phyloP scores from a whole-genome alignment of 2,329 filamentous ascomycete genomes.

The Fonsecaea erecta region DNA sequence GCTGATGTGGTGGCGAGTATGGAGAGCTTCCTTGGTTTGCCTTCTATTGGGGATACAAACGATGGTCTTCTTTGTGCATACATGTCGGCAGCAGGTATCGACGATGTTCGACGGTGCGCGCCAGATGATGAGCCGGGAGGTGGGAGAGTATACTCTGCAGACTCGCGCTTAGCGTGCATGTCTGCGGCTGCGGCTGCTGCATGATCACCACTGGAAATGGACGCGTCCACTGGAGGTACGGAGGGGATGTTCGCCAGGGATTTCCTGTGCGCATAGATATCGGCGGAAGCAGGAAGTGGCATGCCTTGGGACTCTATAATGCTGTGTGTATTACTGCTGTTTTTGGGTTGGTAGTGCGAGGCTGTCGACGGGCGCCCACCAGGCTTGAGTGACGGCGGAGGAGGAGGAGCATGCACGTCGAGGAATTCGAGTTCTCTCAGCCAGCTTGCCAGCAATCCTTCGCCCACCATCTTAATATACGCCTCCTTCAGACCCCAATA shows the following conservation, averaged over 20 bases:
- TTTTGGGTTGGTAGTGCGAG: background rate
- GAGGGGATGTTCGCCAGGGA: background rate
- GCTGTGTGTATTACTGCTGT: conserved; percentile 4
- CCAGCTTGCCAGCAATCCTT: conserved; percentile 66
- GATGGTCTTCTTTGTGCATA: conserved; percentile 8
- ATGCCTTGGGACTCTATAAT: conserved; percentile 1
- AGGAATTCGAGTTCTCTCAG: conserved; percentile 64
- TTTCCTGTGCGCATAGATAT: conserved; percentile 10
- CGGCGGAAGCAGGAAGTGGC: conserved; percentile 3
- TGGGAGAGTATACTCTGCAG: background rate
- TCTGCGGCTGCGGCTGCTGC: background rate
- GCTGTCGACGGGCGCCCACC: background rate
- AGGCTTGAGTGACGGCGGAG: conserved; percentile 44
- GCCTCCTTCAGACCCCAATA: conserved; percentile 70
- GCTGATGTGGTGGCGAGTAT: background rate
- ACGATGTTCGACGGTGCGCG: conserved; percentile 1
- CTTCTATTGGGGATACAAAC: background rate
- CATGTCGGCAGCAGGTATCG: conserved; percentile 12
- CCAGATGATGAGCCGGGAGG: background rate
- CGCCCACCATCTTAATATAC: conserved; percentile 69
- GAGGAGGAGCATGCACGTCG: conserved; percentile 57
- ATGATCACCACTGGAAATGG: background rate
- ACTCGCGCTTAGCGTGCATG: background rate
- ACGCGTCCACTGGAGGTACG: background rate
- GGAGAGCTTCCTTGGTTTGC: conserved; percentile 3